phyloP scores from a whole-genome alignment of 139 green algal species.

The Trebouxia sp. region DNA sequence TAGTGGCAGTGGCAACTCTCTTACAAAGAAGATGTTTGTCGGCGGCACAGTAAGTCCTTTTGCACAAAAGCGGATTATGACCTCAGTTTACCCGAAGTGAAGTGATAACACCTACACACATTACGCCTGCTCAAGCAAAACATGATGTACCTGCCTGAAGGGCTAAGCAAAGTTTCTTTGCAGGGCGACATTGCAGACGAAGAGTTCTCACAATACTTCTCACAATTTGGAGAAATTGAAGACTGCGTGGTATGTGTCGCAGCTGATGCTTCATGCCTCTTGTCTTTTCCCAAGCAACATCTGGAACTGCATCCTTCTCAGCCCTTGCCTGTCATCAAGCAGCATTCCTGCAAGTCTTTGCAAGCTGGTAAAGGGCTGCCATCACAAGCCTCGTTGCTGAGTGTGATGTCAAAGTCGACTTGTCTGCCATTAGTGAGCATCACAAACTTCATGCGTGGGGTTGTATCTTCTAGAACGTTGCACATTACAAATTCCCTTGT shows the following conservation, averaged over 20 bases:
- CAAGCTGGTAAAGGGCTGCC: too few species aligned
- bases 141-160: background rate
- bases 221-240: constrained; percentile 69
- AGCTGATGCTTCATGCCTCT: background rate
- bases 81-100: too few species aligned
- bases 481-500: background rate
- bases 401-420: too few species aligned
- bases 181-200: constrained; percentile 73
- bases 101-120: too few species aligned
- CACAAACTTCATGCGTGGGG: too few species aligned
- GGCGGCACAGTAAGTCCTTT: constrained; percentile 59
- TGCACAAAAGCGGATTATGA: background rate
- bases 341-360: background rate
- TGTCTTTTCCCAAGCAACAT: too few species aligned
- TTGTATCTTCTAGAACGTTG: too few species aligned
- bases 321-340: background rate
- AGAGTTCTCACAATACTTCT: constrained; percentile 74
- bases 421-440: too few species aligned
- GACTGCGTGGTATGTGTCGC: constrained; percentile 46
- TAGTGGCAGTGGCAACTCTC: constrained; percentile 44
- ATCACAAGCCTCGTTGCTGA: too few species aligned
- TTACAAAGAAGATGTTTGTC: constrained; percentile 81
- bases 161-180: background rate
- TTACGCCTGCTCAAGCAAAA: too few species aligned
- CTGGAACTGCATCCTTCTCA: too few species aligned